phyloP scores from a whole-genome alignment of 768 basidiomycete species.

The Psilocybe subaeruginosa region DNA sequence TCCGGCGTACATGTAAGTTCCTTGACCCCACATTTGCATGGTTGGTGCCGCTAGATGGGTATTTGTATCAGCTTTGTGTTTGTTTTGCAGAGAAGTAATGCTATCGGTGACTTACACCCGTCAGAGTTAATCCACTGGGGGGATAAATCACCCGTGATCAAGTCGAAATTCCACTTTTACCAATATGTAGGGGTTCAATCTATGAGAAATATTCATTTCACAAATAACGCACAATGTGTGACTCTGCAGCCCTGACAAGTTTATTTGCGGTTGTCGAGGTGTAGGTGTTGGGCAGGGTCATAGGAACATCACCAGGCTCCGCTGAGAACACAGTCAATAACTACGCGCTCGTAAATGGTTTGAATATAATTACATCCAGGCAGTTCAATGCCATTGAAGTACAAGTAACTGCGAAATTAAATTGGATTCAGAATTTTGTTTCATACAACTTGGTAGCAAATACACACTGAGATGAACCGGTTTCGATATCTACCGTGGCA shows the following conservation, averaged over 20 bases:
- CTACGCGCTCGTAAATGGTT: background rate
- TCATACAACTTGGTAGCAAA: background rate
- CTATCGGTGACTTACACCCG: constrained; percentile 14
- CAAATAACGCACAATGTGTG: constrained; percentile 4
- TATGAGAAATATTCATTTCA: no score
- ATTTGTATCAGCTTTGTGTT: background rate
- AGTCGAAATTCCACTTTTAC: constrained; percentile 23
- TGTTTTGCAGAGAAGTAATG: background rate
- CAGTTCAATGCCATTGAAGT: constrained; percentile 12
- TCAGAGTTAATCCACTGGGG: constrained; percentile 27
- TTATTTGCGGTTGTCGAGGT: background rate
- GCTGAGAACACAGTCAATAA: background rate
- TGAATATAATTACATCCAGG: constrained; percentile 14
- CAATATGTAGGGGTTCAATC: background rate
- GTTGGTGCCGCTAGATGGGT: constrained; percentile 4
- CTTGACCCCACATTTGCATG: constrained; percentile 5
- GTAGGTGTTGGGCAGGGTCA: constrained; percentile 1
- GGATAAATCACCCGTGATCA: constrained; percentile 8
- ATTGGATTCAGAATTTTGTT: background rate
- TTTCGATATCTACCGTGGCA: constrained; percentile 14
- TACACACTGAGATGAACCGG: constrained; percentile 21
- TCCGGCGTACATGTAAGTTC: constrained; percentile 6
- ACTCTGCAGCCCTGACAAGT: constrained; percentile 2
- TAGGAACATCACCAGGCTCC: background rate
- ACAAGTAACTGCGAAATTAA: constrained; percentile 11